Conservation (phyloP, 1,139 yeast genomes). For the Sugiyamaella pinicola region DNA sequence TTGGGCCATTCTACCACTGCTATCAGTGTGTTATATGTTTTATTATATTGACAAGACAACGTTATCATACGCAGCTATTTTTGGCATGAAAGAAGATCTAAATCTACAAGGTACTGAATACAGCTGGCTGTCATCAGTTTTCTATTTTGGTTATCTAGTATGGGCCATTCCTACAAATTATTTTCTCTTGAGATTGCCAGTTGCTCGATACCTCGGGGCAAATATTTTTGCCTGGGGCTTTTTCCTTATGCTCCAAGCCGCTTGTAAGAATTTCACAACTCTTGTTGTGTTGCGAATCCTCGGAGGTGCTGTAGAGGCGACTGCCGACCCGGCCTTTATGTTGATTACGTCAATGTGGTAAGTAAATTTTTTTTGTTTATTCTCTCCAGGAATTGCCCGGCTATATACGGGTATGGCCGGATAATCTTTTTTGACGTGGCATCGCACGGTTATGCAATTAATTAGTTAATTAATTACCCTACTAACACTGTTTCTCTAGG, state of each 20-base stretch:
- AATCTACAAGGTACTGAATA: conserved; percentile 46
- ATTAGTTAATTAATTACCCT: background rate
- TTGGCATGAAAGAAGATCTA: conserved; percentile 53
- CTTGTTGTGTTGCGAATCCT: conserved; percentile 55
- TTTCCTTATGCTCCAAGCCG: conserved; percentile 51
- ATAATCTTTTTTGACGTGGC: background rate
- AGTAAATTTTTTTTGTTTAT: background rate
- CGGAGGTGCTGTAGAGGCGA: conserved; percentile 58
- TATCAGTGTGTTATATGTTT: conserved; percentile 54
- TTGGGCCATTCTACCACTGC: conserved; percentile 53
- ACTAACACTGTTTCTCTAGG: conserved; percentile 5
- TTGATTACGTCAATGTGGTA: conserved; percentile 60
- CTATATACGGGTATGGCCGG: background rate
- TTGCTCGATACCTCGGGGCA: conserved; percentile 53
- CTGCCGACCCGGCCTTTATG: conserved; percentile 54
- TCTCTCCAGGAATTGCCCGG: background rate
- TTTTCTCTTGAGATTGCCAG: conserved; percentile 55
- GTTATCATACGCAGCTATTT: conserved; percentile 60
- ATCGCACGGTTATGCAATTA: background rate
- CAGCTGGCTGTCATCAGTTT: conserved; percentile 63
- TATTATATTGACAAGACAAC: conserved; percentile 70
- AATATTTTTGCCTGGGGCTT: conserved; percentile 55
- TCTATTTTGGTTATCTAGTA: conserved; percentile 55
- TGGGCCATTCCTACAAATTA: conserved; percentile 58
- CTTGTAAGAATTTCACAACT: conserved; percentile 48